Conservation (phyloP, 1,139 yeast genomes). For the Magnusiomyces tetraspermus region DNA sequence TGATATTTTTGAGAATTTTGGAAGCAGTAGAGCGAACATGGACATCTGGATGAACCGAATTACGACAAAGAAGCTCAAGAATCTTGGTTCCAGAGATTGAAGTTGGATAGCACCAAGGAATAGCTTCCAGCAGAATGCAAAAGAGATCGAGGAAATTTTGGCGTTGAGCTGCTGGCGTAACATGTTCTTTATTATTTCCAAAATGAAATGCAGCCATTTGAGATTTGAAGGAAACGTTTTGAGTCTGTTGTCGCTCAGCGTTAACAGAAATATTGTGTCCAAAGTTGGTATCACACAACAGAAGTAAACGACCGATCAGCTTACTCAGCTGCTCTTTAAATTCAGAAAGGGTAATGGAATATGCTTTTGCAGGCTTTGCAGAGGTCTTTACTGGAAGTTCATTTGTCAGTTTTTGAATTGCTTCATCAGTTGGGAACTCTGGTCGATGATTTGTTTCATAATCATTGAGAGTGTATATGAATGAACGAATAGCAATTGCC, state of each 20-base stretch:
- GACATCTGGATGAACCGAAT: conserved; percentile 58
- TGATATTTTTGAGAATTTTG: conserved; percentile 53
- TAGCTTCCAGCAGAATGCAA: conserved; percentile 56
- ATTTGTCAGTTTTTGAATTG: conserved; percentile 11
- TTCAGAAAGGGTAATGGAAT: conserved; percentile 12
- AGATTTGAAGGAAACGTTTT: conserved; percentile 22
- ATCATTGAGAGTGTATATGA: conserved; percentile 59
- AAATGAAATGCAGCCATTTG: conserved; percentile 44
- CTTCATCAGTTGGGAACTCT: conserved; percentile 50
- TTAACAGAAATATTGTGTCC: conserved; percentile 22
- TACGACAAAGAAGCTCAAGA: conserved; percentile 66
- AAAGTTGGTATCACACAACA: conserved; percentile 44
- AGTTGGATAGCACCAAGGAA: conserved; percentile 58
- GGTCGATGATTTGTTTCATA: conserved; percentile 51
- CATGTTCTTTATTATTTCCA: conserved; percentile 26
- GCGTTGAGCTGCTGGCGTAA: conserved; percentile 15
- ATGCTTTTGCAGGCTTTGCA: conserved; percentile 1
- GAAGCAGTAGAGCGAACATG: conserved; percentile 56
- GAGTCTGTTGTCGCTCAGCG: conserved; percentile 18
- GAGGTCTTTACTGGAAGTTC: conserved; percentile 7
- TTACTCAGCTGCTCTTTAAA: conserved; percentile 38
- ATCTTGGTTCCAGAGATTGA: conserved; percentile 49
- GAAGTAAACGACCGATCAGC: conserved; percentile 49
- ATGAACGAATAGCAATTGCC: conserved; percentile 60
- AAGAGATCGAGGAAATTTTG: conserved; percentile 50